A percentile compares a stretch with the other conserved stretches of the same genome.
Evolutionary conservation across 768 basidiomycete genomes (phyloP).

Genomic region (Boletus rex-veris): DNA sequence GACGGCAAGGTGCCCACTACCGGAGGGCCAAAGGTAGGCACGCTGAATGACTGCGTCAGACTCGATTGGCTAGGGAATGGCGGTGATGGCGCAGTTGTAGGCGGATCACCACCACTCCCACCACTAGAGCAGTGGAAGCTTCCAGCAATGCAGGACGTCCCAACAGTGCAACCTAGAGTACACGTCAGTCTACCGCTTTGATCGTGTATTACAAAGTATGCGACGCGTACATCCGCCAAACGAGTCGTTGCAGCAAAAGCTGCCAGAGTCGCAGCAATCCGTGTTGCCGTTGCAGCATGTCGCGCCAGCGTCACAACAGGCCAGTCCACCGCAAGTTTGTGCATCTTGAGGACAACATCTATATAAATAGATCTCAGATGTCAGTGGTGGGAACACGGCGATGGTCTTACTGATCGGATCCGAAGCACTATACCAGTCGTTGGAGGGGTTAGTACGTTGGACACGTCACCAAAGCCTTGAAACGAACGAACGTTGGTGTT

Average conservation of each 20-base stretch:
- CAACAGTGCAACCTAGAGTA: conserved; percentile 18
- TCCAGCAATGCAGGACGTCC: conserved; percentile 5
- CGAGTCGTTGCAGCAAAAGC: conserved; percentile 20
- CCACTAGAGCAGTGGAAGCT: conserved; percentile 4
- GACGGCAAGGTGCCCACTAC: no score
- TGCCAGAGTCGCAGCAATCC: conserved; percentile 10
- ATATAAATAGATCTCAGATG: no score
- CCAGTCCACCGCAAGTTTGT: conserved; percentile 10
- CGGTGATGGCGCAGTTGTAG: neutral
- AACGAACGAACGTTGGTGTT: conserved; percentile 10
- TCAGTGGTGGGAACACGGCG: neutral
- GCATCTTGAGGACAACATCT: conserved; percentile 19
- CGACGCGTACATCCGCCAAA: conserved; percentile 21
- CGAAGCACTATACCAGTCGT: conserved; percentile 9
- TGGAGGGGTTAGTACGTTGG: neutral
- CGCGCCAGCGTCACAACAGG: conserved; percentile 11
- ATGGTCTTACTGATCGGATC: neutral
- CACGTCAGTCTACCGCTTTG: neutral
- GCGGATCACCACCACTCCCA: neutral
- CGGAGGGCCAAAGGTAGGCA: no score
- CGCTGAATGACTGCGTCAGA: neutral
- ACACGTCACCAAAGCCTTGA: neutral
- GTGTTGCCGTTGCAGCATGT: conserved; percentile 8
- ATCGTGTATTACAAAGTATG: neutral
- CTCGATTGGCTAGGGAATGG: neutral